Evolutionary conservation across 441 rosid species (phyloP).

Genomic region (Mallotus repandus): DNA sequence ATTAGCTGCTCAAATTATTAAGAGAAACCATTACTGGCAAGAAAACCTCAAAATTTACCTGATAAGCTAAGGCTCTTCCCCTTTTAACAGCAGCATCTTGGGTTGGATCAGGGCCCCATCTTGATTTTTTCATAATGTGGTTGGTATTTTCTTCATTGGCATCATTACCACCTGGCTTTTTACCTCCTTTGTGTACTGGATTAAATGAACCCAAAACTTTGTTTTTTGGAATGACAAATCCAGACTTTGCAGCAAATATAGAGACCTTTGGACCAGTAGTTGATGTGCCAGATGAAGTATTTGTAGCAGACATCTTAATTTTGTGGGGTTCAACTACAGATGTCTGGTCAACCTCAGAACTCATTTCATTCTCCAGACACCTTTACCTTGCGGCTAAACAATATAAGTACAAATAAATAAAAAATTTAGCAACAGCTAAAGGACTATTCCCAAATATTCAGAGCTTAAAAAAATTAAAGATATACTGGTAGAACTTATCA

Average conservation of each 20-base stretch:
- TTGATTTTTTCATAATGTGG: constrained; percentile 66
- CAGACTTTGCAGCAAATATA: constrained; percentile 64
- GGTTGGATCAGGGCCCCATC: constrained; percentile 79
- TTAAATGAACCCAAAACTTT: constrained; percentile 82
- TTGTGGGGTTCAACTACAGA: constrained; percentile 19
- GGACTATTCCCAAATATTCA: neutral
- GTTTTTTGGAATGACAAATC: constrained; percentile 90
- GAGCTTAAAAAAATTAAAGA: neutral
- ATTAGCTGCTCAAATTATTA: neutral
- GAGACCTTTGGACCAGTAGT: constrained; percentile 50
- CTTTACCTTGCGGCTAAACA: constrained; percentile 9
- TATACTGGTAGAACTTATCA: neutral
- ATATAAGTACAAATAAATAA: neutral
- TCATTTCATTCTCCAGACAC: constrained; percentile 20
- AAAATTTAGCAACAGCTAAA: neutral
- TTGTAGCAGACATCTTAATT: constrained; percentile 34
- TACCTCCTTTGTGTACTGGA: constrained; percentile 61
- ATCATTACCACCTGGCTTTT: constrained; percentile 40
- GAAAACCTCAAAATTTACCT: constrained; percentile 45
- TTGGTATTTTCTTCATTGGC: constrained; percentile 38
- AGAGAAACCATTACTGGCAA: neutral
- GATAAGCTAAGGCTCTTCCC: constrained; percentile 71
- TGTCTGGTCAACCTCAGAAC: constrained; percentile 29
- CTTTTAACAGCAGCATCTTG: constrained; percentile 62
- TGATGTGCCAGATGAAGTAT: constrained; percentile 31